phyloP scores from a whole-genome alignment of 75 land plant species.

The Picea sitchensis region DNA sequence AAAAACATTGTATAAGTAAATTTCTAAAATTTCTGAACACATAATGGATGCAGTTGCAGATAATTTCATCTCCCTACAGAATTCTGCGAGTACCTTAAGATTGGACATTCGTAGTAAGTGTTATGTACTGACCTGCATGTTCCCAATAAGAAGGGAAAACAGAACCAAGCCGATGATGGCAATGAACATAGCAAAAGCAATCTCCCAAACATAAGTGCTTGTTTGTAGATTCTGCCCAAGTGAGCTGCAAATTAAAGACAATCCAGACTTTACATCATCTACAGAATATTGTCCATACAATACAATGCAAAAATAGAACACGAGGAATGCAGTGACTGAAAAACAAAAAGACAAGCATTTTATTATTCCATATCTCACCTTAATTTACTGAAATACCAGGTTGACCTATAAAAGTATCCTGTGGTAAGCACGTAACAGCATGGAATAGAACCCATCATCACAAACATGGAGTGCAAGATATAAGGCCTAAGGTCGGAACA shows the following conservation, averaged over 20 bases:
- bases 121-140: constrained; percentile 67
- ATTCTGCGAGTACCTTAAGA: not conserved
- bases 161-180: constrained; percentile 59
- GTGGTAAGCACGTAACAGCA: not conserved
- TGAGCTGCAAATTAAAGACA: constrained; percentile 40
- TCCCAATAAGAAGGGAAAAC: constrained; percentile 74
- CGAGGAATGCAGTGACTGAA: not conserved
- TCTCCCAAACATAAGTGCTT: constrained; percentile 71
- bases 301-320: not conserved
- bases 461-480: too few relatives aligned
- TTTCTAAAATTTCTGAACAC: too few relatives aligned
- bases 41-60: too few relatives aligned
- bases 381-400: not conserved
- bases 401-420: not conserved
- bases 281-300: not conserved
- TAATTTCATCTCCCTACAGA: too few relatives aligned
- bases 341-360: not conserved
- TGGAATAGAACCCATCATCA: too few relatives aligned
- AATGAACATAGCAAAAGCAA: constrained; percentile 54
- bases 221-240: constrained; percentile 60
- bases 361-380: not conserved
- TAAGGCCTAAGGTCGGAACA: not conserved
- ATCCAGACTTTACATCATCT: not conserved
- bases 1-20: too few relatives aligned
- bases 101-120: constrained; percentile 16